These are phyloP conservation scores for Trichophyton equinum DNA, from an alignment of 2,329 filamentous ascomycete genomes.

Conservation along the genomic window DNA sequence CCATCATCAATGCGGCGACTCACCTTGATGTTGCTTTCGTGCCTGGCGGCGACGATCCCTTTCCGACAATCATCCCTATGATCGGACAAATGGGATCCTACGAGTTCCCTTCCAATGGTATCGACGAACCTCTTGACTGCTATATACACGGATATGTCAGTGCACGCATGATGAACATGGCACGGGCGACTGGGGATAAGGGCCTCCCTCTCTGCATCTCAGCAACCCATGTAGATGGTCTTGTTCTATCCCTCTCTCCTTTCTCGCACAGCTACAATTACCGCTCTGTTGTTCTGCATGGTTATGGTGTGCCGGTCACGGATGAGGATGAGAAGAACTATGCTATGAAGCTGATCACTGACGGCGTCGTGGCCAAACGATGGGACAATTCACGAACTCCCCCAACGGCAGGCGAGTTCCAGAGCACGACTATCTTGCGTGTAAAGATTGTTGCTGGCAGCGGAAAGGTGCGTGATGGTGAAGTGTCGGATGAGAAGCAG, in stretches of 20 bases:
- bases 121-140: constrained; percentile 54
- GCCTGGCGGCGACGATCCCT: constrained; percentile 47
- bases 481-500: constrained; percentile 48
- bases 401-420: constrained; percentile 61
- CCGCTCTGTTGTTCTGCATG: constrained; percentile 66
- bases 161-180: constrained; percentile 59
- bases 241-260: constrained; percentile 67
- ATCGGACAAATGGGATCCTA: constrained; percentile 72
- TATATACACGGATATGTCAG: constrained; percentile 81
- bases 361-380: constrained; percentile 55
- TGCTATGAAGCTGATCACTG: constrained; percentile 67
- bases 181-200: constrained; percentile 31
- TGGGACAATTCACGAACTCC: constrained; percentile 59
- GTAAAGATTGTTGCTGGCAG: constrained; percentile 59
- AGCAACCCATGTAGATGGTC: constrained; percentile 63
- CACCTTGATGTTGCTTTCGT: constrained; percentile 73
- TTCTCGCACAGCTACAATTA: constrained; percentile 81
- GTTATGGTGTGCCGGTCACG: constrained; percentile 55
- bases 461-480: constrained; percentile 59
- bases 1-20: constrained; percentile 59
- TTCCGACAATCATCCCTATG: constrained; percentile 71
- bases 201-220: constrained; percentile 61
- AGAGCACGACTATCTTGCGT: constrained; percentile 58
- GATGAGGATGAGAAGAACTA: constrained; percentile 59
- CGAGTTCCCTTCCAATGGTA: constrained; percentile 45